Percentiles rank a stretch among this genome's conserved stretches.
Conservation (phyloP, 371 early-diverging fungal species). For the Mortierella sp. region DNA sequence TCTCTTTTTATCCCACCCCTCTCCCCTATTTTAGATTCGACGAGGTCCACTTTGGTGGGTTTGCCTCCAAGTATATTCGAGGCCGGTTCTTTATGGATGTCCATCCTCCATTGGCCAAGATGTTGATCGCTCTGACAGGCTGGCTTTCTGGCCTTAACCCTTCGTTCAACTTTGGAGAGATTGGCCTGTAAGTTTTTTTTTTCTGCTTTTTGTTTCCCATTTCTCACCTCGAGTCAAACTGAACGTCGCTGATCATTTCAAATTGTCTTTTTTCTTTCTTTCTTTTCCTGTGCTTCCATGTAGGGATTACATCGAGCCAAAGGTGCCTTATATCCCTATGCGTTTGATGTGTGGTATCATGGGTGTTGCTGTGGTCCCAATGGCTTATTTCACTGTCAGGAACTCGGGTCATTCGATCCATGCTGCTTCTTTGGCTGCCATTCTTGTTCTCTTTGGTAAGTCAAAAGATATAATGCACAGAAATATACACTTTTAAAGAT, state of each 20-base stretch:
- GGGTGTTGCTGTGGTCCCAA: slow-evolving; percentile 79
- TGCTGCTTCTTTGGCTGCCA: slow-evolving; percentile 75
- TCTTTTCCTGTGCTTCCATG: not conserved
- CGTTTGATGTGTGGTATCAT: slow-evolving; percentile 78
- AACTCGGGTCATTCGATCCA: slow-evolving; percentile 77
- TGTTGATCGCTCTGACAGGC: slow-evolving; percentile 88
- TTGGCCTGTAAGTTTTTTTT: slow-evolving; percentile 72
- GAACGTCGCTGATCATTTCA: not conserved
- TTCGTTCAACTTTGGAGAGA: slow-evolving; percentile 85
- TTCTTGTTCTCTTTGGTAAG: slow-evolving; percentile 76
- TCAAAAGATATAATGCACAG: no score
- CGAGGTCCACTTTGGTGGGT: slow-evolving; percentile 49
- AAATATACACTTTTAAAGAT: no score
- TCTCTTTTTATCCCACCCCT: not conserved
- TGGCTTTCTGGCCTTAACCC: slow-evolving; percentile 87
- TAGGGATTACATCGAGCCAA: slow-evolving; percentile 66
- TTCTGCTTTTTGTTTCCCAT: not conserved
- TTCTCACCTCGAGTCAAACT: not conserved
- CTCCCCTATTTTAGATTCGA: slow-evolving; percentile 25
- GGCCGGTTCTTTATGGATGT: slow-evolving; percentile 98
- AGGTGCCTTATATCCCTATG: slow-evolving; percentile 89
- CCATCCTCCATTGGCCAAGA: slow-evolving; percentile 97
- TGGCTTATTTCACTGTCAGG: slow-evolving; percentile 82
- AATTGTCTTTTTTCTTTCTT: not conserved
- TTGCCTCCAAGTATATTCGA: slow-evolving; percentile 85